Conservation (phyloP, 2,329 filamentous ascomycete species). For the Claviceps capensis region DNA sequence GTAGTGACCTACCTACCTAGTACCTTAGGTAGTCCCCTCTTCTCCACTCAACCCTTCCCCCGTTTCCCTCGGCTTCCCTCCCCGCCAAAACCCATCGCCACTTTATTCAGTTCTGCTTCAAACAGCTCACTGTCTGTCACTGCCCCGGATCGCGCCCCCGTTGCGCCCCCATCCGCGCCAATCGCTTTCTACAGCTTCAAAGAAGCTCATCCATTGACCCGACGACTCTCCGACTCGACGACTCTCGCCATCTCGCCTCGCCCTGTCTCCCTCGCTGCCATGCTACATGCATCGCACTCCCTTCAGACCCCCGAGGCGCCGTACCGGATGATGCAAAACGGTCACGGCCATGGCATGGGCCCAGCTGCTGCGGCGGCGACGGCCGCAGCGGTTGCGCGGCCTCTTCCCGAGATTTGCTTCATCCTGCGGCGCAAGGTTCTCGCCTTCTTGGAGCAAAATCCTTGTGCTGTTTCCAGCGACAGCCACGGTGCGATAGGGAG, state of each 20-base stretch:
- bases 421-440: constrained; percentile 46
- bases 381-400: background rate
- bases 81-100: no score
- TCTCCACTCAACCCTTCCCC: no score
- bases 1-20: no score
- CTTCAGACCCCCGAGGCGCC: background rate
- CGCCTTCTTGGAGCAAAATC: constrained; percentile 47
- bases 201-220: background rate
- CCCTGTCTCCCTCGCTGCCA: background rate
- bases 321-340: constrained; percentile 5
- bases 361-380: constrained; percentile 2
- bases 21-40: no score
- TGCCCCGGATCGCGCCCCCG: no score
- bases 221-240: background rate
- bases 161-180: no score
- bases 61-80: no score
- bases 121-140: no score
- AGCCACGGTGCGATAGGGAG: constrained; percentile 41
- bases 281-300: background rate
- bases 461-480: constrained; percentile 38
- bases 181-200: no score
- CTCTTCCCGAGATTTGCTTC: constrained; percentile 27
- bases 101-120: no score
- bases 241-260: background rate
- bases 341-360: constrained; percentile 2